Percentiles rank a stretch among this genome's conserved stretches.
These are phyloP conservation scores for Mycena capillaripes DNA, from an alignment of 768 basidiomycete genomes.

Conservation along the genomic window DNA sequence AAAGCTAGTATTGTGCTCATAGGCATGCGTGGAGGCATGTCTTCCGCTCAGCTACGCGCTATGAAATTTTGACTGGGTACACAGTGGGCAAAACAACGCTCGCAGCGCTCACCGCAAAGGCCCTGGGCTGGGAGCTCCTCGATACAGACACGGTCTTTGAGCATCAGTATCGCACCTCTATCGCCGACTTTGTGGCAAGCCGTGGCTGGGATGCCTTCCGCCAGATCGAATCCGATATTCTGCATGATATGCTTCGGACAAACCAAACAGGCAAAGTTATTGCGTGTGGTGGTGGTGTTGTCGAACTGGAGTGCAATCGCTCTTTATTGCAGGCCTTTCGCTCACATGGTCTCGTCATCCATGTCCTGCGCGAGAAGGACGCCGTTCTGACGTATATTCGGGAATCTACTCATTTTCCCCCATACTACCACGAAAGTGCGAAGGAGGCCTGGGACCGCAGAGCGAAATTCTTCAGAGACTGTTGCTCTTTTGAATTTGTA, in stretches of 20 bases:
- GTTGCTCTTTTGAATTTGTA: constrained; percentile 76
- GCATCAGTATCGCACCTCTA: constrained; percentile 57
- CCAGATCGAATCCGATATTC: constrained; percentile 71
- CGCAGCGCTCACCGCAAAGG: constrained; percentile 71
- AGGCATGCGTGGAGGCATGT: constrained; percentile 79
- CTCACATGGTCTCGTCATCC: constrained; percentile 72
- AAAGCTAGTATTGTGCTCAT: constrained; percentile 67
- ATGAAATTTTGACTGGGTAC: background rate
- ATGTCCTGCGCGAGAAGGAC: constrained; percentile 77
- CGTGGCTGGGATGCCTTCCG: constrained; percentile 83
- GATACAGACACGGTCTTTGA: constrained; percentile 80
- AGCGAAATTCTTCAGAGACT: constrained; percentile 74
- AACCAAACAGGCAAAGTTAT: constrained; percentile 70
- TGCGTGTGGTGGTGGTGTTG: constrained; percentile 83
- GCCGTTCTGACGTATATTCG: constrained; percentile 78
- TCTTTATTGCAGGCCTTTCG: constrained; percentile 67
- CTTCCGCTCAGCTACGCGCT: background rate
- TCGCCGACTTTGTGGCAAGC: constrained; percentile 70
- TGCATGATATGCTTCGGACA: constrained; percentile 67
- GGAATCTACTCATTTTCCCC: constrained; percentile 40
- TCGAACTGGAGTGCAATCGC: constrained; percentile 78
- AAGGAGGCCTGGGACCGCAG: constrained; percentile 75
- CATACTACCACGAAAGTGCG: constrained; percentile 74
- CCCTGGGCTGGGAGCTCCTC: constrained; percentile 68
- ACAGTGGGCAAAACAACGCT: constrained; percentile 80